phyloP scores from a whole-genome alignment of 306 rosid species.

The Purshia tridentata region DNA sequence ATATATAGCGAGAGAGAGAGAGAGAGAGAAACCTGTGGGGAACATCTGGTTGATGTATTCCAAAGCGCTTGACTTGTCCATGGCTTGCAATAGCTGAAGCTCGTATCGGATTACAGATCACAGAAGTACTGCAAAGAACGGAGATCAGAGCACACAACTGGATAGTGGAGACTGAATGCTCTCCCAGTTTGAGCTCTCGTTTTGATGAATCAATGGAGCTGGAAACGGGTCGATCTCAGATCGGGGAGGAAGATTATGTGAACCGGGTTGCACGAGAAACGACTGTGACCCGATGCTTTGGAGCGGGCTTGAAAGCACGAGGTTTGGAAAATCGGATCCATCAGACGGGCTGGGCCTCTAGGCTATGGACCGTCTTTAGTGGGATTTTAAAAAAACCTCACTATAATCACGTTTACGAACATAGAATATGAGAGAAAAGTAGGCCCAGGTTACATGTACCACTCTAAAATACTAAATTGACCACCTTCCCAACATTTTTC shows the following conservation, averaged over 20 bases:
- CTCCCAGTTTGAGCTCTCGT: not conserved
- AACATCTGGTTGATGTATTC: constrained; percentile 98
- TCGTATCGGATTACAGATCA: not conserved
- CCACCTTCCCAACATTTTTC: no score
- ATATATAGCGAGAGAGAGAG: not conserved
- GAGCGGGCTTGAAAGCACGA: not conserved
- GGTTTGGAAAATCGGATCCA: not conserved
- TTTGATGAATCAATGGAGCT: not conserved
- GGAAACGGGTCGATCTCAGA: constrained; percentile 18
- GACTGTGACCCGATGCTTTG: constrained; percentile 12
- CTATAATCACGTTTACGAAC: no score
- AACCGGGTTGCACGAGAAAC: not conserved
- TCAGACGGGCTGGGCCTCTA: not conserved
- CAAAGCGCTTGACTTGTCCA: constrained; percentile 96
- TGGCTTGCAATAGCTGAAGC: constrained; percentile 25
- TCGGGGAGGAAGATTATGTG: not conserved
- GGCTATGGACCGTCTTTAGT: not conserved
- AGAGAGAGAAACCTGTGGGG: constrained; percentile 70
- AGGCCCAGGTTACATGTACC: no score
- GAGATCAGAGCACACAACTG: constrained; percentile 4
- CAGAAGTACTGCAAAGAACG: not conserved
- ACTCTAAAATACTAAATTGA: no score
- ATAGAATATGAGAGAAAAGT: no score
- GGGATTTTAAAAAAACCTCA: no score
- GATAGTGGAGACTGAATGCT: not conserved